These are phyloP conservation scores for Fusarium euwallaceae DNA, from an alignment of 2,329 filamentous ascomycete genomes.

Conservation along the genomic window DNA sequence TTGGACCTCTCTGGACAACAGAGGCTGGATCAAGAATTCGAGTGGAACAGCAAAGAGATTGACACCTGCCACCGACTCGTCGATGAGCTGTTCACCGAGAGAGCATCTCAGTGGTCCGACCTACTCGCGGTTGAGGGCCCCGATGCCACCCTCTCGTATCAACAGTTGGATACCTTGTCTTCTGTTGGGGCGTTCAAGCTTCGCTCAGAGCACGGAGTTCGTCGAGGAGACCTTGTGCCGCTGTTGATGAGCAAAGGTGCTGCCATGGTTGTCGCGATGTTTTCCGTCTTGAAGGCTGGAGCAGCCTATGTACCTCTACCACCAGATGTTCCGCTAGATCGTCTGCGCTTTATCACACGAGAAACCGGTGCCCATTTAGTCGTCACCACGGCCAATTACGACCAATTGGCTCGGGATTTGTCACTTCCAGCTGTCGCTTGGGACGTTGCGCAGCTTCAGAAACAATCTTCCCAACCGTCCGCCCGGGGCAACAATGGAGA, in stretches of 20 bases:
- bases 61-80: neutral
- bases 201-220: neutral
- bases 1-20: neutral
- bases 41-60: neutral
- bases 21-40: neutral
- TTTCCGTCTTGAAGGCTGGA: neutral
- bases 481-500: neutral
- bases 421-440: neutral
- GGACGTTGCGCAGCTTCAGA: neutral
- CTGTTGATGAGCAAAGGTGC: neutral
- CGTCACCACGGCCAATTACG: neutral
- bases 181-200: neutral
- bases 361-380: neutral
- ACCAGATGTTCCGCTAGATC: neutral
- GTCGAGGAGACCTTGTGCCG: neutral
- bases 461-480: neutral
- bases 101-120: neutral
- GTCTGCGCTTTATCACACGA: neutral
- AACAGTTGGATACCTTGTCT: neutral
- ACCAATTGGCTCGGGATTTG: neutral
- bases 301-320: neutral
- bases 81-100: neutral
- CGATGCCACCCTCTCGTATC: neutral
- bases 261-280: neutral
- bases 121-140: neutral